Percentiles rank a stretch among this genome's conserved stretches.
Evolutionary conservation across 345 rosid species (phyloP).

Genomic region (Tarenaya hassleriana): DNA sequence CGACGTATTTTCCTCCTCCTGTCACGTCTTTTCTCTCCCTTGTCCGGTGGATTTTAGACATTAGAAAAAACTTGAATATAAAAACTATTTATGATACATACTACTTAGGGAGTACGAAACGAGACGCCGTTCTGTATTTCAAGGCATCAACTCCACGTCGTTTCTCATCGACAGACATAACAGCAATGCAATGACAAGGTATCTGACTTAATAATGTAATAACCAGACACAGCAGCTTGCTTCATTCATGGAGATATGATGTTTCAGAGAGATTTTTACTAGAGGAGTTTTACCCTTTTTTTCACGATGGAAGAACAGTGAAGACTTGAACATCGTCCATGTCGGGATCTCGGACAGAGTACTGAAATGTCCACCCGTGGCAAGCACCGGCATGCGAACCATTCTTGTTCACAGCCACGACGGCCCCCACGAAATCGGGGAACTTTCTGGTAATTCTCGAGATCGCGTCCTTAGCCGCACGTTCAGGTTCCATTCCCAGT

Average conservation of each 20-base stretch:
- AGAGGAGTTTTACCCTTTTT: slow-evolving; percentile 1
- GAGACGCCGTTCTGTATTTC: no score
- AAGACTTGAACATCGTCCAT: slow-evolving; percentile 68
- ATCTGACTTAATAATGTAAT: no score
- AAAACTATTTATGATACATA: no score
- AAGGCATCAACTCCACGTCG: slow-evolving; percentile 18
- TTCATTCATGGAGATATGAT: slow-evolving; percentile 1
- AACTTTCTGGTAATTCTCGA: slow-evolving; percentile 62
- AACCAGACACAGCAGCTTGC: no score
- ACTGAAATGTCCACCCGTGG: slow-evolving; percentile 92
- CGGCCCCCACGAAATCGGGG: slow-evolving; percentile 82
- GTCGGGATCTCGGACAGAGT: slow-evolving; percentile 53
- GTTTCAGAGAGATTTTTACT: not conserved
- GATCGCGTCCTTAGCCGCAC: slow-evolving; percentile 80
- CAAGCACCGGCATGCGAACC: slow-evolving; percentile 83
- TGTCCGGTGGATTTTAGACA: no score
- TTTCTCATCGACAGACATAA: slow-evolving; percentile 12
- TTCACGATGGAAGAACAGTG: slow-evolving; percentile 41
- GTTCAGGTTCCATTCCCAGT: slow-evolving; percentile 71
- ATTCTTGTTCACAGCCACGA: slow-evolving; percentile 65
- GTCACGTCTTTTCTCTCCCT: slow-evolving; percentile 21
- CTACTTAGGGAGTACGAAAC: no score
- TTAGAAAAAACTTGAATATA: no score
- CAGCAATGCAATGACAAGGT: no score
- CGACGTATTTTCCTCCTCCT: slow-evolving; percentile 16